phyloP scores from a whole-genome alignment of 306 rosid species.

The Lagenaria siceraria region DNA sequence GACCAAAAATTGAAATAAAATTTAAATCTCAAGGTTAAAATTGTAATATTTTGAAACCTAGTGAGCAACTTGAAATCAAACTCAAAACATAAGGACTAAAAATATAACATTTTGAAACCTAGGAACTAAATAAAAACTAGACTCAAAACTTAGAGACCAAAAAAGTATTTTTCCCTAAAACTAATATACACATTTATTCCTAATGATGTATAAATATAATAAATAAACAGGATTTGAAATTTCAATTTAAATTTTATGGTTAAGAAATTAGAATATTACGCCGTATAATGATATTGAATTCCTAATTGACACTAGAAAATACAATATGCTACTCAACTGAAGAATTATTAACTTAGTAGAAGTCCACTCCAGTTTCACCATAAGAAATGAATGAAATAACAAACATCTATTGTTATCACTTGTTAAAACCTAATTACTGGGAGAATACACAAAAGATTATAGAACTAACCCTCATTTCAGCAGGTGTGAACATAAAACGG shows the following conservation, averaged over 20 bases:
- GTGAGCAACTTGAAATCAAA: too few species aligned
- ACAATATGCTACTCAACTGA: neutral
- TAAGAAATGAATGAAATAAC: neutral
- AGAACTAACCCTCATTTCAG: slow-evolving; percentile 66
- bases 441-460: neutral
- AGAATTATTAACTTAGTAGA: neutral
- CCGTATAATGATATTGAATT: neutral
- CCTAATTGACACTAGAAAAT: neutral
- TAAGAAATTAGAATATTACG: neutral
- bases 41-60: too few species aligned
- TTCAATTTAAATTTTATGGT: neutral
- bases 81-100: too few species aligned
- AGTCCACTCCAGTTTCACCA: neutral
- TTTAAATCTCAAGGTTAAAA: too few species aligned
- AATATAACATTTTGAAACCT: too few species aligned
- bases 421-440: neutral
- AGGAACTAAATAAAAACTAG: too few species aligned
- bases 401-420: neutral
- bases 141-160: too few species aligned
- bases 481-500: slow-evolving; percentile 70
- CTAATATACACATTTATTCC: neutral
- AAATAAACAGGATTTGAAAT: neutral
- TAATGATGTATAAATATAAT: neutral
- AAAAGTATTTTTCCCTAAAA: neutral
- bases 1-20: too few species aligned